These are phyloP conservation scores for Coffea eugenioides DNA, from an alignment of 257 asterid species.

Conservation along the genomic window DNA sequence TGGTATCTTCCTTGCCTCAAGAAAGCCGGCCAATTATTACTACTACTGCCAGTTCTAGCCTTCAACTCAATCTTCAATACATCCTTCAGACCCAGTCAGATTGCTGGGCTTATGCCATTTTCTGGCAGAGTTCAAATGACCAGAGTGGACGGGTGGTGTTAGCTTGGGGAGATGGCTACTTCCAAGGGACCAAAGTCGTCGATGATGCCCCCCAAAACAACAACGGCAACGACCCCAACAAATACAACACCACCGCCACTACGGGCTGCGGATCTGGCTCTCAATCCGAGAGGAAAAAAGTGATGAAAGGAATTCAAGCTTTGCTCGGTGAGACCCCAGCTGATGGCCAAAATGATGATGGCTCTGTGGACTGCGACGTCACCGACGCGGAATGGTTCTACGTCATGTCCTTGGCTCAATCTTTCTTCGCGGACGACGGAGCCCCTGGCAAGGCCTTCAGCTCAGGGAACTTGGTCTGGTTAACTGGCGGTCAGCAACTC, in stretches of 20 bases:
- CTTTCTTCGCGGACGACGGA: constrained; percentile 52
- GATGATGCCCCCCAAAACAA: neutral
- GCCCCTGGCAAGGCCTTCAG: constrained; percentile 58
- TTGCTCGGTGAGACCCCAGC: constrained; percentile 33
- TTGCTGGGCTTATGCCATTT: constrained; percentile 35
- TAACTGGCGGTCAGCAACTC: constrained; percentile 56
- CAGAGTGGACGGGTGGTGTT: constrained; percentile 9
- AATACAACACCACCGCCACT: neutral
- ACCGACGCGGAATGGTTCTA: constrained; percentile 87
- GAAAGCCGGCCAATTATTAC: neutral
- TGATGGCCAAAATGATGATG: constrained; percentile 3
- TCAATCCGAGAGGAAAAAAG: constrained; percentile 54
- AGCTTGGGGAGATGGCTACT: constrained; percentile 43
- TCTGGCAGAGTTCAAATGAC: constrained; percentile 23
- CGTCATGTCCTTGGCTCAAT: constrained; percentile 66
- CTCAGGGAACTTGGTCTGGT: constrained; percentile 59
- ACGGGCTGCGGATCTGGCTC: neutral
- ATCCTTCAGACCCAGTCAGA: constrained; percentile 24
- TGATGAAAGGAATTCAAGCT: constrained; percentile 61
- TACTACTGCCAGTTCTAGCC: neutral
- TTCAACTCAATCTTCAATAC: constrained; percentile 20
- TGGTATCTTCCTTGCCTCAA: neutral
- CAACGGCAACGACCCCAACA: neutral
- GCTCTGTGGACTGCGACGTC: constrained; percentile 37
- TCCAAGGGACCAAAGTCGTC: constrained; percentile 42